phyloP scores from a whole-genome alignment of 352 stramenopile species.

The Globisporangium heterothallicum region DNA sequence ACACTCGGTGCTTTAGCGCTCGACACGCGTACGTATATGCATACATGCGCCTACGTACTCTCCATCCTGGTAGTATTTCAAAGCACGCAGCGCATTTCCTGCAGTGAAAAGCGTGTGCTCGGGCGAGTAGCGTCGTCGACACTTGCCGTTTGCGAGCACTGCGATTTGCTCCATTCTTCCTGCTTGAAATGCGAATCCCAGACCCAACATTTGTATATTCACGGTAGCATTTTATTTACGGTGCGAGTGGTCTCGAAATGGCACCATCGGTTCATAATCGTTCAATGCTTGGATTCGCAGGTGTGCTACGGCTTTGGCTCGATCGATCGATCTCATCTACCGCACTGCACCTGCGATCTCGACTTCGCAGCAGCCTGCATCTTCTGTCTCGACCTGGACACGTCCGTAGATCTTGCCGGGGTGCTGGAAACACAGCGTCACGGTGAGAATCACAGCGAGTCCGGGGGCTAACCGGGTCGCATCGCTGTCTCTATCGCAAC shows the following conservation, averaged over 20 bases:
- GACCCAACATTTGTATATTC: no score
- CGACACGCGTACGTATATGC: no score
- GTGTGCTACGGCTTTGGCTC: no score
- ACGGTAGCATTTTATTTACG: no score
- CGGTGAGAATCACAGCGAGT: slow-evolving; percentile 50
- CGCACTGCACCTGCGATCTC: slow-evolving; percentile 46
- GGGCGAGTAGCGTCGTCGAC: slow-evolving; percentile 40
- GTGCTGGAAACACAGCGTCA: slow-evolving; percentile 58
- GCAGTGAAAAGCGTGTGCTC: slow-evolving; percentile 41
- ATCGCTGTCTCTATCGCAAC: slow-evolving; percentile 57
- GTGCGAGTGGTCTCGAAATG: no score
- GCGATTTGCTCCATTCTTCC: slow-evolving; percentile 20
- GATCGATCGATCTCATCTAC: slow-evolving; percentile 9
- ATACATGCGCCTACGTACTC: slow-evolving; percentile 20
- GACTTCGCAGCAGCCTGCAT: slow-evolving; percentile 36
- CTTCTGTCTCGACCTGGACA: slow-evolving; percentile 51
- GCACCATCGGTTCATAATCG: no score
- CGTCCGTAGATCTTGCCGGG: slow-evolving; percentile 35
- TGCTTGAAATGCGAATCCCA: neutral
- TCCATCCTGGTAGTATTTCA: slow-evolving; percentile 39
- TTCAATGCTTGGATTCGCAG: no score
- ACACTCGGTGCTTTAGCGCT: no score
- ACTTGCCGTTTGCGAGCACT: slow-evolving; percentile 40
- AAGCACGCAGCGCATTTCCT: slow-evolving; percentile 32
- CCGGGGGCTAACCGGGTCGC: slow-evolving; percentile 51